Percentiles rank a stretch among this genome's conserved stretches.
Evolutionary conservation across 495 filamentous ascomycete genomes (phyloP).

Genomic region (Parathielavia hyrcaniae): DNA sequence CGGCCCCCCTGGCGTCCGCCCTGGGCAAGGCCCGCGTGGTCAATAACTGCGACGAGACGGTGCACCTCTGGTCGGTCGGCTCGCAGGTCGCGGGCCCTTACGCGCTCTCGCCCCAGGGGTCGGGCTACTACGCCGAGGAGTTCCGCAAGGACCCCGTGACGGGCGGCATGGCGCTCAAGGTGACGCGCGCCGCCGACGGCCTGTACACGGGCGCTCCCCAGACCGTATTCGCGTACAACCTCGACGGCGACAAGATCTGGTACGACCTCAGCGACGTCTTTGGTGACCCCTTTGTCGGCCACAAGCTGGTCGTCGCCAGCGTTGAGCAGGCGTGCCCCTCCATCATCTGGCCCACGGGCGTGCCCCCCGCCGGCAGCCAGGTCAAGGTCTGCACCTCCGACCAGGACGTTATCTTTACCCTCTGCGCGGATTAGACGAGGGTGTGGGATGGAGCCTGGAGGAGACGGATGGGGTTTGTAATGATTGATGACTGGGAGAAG

Average conservation of each 20-base stretch:
- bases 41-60: conserved; percentile 45
- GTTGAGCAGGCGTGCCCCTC: conserved; percentile 37
- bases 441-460: neutral
- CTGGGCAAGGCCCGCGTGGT: conserved; percentile 47
- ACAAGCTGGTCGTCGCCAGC: conserved; percentile 38
- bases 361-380: conserved; percentile 48
- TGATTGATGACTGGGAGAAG: no score
- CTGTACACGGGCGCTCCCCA: conserved; percentile 50
- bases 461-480: no score
- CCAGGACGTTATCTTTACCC: conserved; percentile 29
- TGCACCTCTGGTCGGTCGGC: conserved; percentile 56
- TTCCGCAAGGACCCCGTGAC: conserved; percentile 45
- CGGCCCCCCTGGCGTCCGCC: conserved; percentile 30
- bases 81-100: conserved; percentile 36
- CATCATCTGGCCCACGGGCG: conserved; percentile 48
- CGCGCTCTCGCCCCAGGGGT: conserved; percentile 36
- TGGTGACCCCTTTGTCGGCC: conserved; percentile 50
- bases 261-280: conserved; percentile 54
- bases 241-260: conserved; percentile 46
- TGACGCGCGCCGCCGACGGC: conserved; percentile 45
- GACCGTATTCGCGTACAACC: conserved; percentile 50
- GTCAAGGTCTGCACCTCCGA: conserved; percentile 40
- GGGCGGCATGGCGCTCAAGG: conserved; percentile 52
- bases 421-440: conserved; percentile 24
- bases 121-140: conserved; percentile 37